Conservation (phyloP, 1,284 basidiomycete species). For the Cutaneotrichosporon mucoides region DNA sequence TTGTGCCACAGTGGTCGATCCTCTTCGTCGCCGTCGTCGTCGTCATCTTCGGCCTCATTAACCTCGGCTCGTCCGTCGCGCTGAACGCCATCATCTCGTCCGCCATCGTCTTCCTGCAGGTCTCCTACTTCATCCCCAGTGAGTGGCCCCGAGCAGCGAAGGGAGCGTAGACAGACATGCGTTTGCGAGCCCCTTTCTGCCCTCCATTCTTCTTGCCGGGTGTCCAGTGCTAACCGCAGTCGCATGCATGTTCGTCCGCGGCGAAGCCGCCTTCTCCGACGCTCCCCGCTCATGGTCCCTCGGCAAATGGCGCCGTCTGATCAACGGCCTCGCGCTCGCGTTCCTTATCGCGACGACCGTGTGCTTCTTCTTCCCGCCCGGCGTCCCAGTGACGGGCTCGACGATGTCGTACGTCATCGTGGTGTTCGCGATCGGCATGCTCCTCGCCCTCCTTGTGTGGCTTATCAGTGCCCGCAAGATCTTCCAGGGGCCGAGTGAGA, state of each 20-base stretch:
- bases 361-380: slow-evolving; percentile 54
- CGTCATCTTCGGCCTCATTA: slow-evolving; percentile 45
- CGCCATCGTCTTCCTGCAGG: slow-evolving; percentile 32
- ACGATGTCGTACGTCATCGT: slow-evolving; percentile 52
- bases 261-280: slow-evolving; percentile 44
- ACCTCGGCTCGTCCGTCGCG: slow-evolving; percentile 46
- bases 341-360: slow-evolving; percentile 51
- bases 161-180: too few species aligned
- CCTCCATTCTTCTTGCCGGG: too few species aligned
- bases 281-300: slow-evolving; percentile 40
- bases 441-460: slow-evolving; percentile 44
- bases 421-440: slow-evolving; percentile 34
- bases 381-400: slow-evolving; percentile 42
- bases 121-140: slow-evolving; percentile 43
- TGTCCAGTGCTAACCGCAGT: slow-evolving; percentile 15
- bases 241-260: slow-evolving; percentile 47
- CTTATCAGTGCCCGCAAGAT: slow-evolving; percentile 43
- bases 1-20: slow-evolving; percentile 38
- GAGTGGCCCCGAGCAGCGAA: slow-evolving; percentile 1
- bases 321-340: slow-evolving; percentile 45
- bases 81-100: slow-evolving; percentile 34
- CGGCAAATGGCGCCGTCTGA: slow-evolving; percentile 35
- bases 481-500: slow-evolving; percentile 47
- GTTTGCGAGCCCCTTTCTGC: too few species aligned
- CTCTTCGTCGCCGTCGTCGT: slow-evolving; percentile 56